These are phyloP conservation scores for Microbotryum violaceum DNA, from an alignment of 1,284 basidiomycete genomes.

Conservation along the genomic window DNA sequence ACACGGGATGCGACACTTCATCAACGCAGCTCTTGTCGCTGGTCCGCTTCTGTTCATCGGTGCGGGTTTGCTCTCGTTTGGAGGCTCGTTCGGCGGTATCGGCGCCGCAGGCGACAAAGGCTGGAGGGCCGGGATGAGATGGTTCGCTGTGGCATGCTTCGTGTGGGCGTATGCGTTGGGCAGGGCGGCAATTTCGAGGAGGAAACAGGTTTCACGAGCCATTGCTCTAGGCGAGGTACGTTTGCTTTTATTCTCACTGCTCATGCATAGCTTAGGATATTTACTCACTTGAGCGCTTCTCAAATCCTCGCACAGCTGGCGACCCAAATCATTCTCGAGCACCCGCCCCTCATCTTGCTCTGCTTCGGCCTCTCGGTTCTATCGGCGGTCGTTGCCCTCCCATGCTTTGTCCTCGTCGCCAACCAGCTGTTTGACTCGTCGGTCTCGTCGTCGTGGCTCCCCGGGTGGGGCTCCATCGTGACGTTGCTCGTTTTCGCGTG, in stretches of 20 bases:
- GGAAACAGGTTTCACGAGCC: constrained; percentile 52
- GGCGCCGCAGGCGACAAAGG: constrained; percentile 13
- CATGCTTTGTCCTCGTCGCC: constrained; percentile 77
- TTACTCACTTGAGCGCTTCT: neutral
- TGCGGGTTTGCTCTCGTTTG: constrained; percentile 18
- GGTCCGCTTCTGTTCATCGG: constrained; percentile 13
- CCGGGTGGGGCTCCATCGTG: constrained; percentile 22
- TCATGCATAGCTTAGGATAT: neutral
- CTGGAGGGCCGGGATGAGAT: constrained; percentile 46
- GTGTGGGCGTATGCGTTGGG: constrained; percentile 61
- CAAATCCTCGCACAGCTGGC: constrained; percentile 48
- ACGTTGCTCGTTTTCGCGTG: constrained; percentile 66
- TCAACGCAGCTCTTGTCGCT: constrained; percentile 13
- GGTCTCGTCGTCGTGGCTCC: constrained; percentile 43
- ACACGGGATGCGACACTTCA: constrained; percentile 10
- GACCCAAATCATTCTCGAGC: constrained; percentile 63
- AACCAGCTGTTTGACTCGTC: constrained; percentile 68
- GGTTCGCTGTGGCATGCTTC: constrained; percentile 70
- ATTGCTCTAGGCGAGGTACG: constrained; percentile 62
- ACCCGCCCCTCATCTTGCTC: constrained; percentile 73
- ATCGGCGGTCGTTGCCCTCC: constrained; percentile 65
- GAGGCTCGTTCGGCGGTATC: neutral
- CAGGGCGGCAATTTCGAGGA: constrained; percentile 58
- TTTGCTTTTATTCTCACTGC: neutral
- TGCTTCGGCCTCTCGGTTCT: constrained; percentile 68